phyloP scores from a whole-genome alignment of 768 basidiomycete species.

The Podaxis sp. region DNA sequence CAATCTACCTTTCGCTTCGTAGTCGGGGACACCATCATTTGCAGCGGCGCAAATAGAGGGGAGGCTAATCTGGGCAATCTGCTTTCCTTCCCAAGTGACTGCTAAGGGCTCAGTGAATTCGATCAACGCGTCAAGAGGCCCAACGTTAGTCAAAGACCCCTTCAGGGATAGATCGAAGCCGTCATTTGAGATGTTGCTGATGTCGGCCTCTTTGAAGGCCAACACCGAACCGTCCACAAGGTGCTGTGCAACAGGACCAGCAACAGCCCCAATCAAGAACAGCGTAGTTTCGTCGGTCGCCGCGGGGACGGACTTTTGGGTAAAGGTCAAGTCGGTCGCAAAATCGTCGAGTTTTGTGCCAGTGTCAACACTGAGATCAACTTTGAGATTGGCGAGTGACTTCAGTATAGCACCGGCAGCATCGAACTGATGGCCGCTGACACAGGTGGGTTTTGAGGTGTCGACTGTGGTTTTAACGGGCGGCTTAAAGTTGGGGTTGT shows the following conservation, averaged over 20 bases:
- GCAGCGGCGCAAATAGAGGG: slow-evolving; percentile 67
- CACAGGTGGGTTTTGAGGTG: slow-evolving; percentile 47
- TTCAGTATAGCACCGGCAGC: slow-evolving; percentile 55
- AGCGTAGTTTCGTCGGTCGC: slow-evolving; percentile 57
- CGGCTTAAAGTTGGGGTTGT: slow-evolving; percentile 46
- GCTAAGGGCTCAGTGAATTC: slow-evolving; percentile 59
- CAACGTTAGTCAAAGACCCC: slow-evolving; percentile 57
- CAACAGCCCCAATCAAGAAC: slow-evolving; percentile 68
- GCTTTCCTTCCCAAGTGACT: slow-evolving; percentile 59
- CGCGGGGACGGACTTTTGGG: slow-evolving; percentile 51
- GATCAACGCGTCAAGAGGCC: slow-evolving; percentile 67
- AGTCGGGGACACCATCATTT: slow-evolving; percentile 62
- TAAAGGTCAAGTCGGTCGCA: slow-evolving; percentile 51
- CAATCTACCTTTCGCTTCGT: slow-evolving; percentile 45
- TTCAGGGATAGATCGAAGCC: slow-evolving; percentile 61
- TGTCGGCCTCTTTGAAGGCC: slow-evolving; percentile 52
- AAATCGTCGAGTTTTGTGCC: slow-evolving; percentile 62
- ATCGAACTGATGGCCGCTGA: slow-evolving; percentile 67
- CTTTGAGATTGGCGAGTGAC: slow-evolving; percentile 54
- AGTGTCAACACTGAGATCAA: slow-evolving; percentile 52
- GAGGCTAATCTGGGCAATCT: slow-evolving; percentile 63
- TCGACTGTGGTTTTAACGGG: slow-evolving; percentile 55
- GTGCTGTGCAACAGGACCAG: slow-evolving; percentile 59
- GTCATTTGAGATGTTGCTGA: slow-evolving; percentile 52
- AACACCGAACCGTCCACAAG: slow-evolving; percentile 56